phyloP scores from a whole-genome alignment of 1,284 basidiomycete genomes.

The Trametes versicolor region DNA sequence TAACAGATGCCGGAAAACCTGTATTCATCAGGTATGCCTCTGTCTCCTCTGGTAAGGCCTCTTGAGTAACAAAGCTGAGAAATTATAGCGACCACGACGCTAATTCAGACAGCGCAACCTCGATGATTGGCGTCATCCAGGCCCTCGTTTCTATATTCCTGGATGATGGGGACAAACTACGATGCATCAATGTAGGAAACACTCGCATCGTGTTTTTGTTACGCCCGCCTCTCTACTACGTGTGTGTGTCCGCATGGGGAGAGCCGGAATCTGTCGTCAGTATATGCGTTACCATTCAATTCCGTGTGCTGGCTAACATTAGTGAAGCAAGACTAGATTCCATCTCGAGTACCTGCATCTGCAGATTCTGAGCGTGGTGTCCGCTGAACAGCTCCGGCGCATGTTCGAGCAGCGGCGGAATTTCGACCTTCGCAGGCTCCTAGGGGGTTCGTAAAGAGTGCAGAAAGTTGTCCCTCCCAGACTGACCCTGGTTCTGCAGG shows the following conservation, averaged over 20 bases:
- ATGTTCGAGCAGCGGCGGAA: conserved; percentile 92
- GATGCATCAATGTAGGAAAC: conserved; percentile 80
- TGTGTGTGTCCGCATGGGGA: conserved; percentile 90
- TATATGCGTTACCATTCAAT: conserved; percentile 33
- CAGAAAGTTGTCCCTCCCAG: not conserved
- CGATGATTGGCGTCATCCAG: conserved; percentile 93
- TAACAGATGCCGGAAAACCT: conserved; percentile 96
- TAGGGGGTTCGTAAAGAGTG: conserved; percentile 70
- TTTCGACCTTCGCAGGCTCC: conserved; percentile 88
- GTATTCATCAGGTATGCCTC: conserved; percentile 81
- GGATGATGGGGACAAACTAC: conserved; percentile 85
- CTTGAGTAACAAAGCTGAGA: not conserved
- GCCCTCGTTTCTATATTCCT: conserved; percentile 93
- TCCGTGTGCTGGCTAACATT: conserved; percentile 42
- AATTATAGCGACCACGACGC: conserved; percentile 48
- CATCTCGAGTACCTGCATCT: conserved; percentile 96
- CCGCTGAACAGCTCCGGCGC: conserved; percentile 82
- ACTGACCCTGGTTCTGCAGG: conserved; percentile 54
- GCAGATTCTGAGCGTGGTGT: conserved; percentile 91
- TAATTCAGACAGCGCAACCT: conserved; percentile 74
- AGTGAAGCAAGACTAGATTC: conserved; percentile 83
- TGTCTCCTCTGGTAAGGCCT: not conserved
- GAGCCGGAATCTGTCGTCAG: conserved; percentile 94
- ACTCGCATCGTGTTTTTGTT: conserved; percentile 88
- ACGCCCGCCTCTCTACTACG: conserved; percentile 90